phyloP scores from a whole-genome alignment of 2,329 filamentous ascomycete species.

The Macrophomina tecta region DNA sequence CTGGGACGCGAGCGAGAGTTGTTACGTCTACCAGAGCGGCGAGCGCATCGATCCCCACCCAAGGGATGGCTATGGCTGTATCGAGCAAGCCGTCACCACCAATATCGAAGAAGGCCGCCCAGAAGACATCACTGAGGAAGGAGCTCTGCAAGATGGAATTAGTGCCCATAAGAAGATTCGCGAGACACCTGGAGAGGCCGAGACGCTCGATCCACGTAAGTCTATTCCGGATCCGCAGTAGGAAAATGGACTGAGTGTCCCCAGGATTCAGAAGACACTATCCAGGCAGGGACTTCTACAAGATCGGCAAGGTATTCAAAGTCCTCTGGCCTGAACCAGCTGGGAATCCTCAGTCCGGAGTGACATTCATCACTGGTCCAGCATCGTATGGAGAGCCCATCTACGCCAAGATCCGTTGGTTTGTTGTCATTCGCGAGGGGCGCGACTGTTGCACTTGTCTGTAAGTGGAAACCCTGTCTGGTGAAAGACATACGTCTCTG shows the following conservation, averaged over 20 bases:
- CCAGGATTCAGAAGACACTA: not conserved
- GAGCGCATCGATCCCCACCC: not conserved
- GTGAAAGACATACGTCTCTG: not conserved
- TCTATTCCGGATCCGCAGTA: not conserved
- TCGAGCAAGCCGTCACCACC: not conserved
- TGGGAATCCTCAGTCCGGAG: not conserved
- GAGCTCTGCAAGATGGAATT: constrained; percentile 10
- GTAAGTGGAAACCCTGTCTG: not conserved
- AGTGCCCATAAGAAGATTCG: constrained; percentile 8
- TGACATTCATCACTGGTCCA: constrained; percentile 15
- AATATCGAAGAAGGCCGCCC: not conserved
- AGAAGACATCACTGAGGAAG: constrained; percentile 15
- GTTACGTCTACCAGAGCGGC: not conserved
- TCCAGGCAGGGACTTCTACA: constrained; percentile 9
- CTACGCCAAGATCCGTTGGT: constrained; percentile 29
- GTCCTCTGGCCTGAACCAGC: constrained; percentile 25
- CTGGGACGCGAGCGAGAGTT: not conserved
- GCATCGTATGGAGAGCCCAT: not conserved
- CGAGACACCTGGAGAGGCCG: not conserved
- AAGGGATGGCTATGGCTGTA: not conserved
- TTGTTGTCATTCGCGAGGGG: constrained; percentile 26
- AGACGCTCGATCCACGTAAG: constrained; percentile 24
- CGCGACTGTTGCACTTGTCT: constrained; percentile 27
- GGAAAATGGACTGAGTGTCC: too few species aligned
- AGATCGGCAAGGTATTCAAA: constrained; percentile 22